phyloP scores from a whole-genome alignment of 768 basidiomycete genomes.

The Stropharia rugosoannulata region DNA sequence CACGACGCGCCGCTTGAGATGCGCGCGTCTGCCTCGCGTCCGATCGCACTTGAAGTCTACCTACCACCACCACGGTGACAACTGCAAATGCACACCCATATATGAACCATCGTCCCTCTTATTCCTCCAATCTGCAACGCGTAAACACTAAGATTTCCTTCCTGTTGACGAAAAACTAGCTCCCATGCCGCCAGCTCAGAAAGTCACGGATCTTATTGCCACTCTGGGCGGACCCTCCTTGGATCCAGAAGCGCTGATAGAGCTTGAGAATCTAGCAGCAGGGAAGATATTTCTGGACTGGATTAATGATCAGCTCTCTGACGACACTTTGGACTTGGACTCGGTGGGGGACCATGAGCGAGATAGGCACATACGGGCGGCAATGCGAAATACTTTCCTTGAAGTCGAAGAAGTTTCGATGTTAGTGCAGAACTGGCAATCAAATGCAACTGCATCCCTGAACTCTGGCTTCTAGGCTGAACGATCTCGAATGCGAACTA shows the following conservation, averaged over 20 bases:
- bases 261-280: constrained; percentile 3
- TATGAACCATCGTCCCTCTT: too few relatives aligned
- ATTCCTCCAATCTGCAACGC: too few relatives aligned
- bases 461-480: neutral
- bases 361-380: neutral
- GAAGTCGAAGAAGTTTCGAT: constrained; percentile 17
- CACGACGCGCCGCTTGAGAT: too few relatives aligned
- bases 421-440: constrained; percentile 8
- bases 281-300: constrained; percentile 15
- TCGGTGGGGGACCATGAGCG: neutral
- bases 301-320: constrained; percentile 10
- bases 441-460: neutral
- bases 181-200: neutral
- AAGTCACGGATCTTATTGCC: neutral
- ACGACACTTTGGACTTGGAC: neutral
- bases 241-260: constrained; percentile 4
- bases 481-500: neutral
- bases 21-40: too few relatives aligned
- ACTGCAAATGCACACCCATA: too few relatives aligned
- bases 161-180: neutral
- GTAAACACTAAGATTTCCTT: neutral
- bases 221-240: neutral
- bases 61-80: too few relatives aligned
- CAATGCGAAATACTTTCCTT: constrained; percentile 12
- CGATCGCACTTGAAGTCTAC: too few relatives aligned